Base-by-base conservation (phyloP, 1,284 basidiomycete species). In the Apiotrichum brassicae region DNA sequence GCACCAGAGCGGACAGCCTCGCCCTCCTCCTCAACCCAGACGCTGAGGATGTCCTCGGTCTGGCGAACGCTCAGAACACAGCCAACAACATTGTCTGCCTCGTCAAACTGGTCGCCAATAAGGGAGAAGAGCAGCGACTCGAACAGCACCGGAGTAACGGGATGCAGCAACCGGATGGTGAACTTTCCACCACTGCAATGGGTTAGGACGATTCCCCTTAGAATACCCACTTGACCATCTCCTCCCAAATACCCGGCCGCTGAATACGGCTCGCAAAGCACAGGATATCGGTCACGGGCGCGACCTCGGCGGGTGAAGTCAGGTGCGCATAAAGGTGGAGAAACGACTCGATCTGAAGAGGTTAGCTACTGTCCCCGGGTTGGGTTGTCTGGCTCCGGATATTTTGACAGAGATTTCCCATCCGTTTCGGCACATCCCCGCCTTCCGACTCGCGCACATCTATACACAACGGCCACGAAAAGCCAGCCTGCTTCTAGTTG, bases 321-420 rank as follows among this genome's bases (percentile, higher is more conserved):
- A 75, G 56, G 53, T 75, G 73, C 11, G 71, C 68, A 48, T 73
- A 74, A 42, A 75, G 63, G 48, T 72, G 66, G 44, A 73, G 67
- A 55, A 75, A 74, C 3, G 71, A 73, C 53, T 75, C 73, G 46
- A 72, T 75, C 73, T 74, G 46, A n/a, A n/a, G n/a, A n/a, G n/a
- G n/a, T n/a, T n/a, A n/a, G n/a, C n/a, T n/a, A n/a, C n/a, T n/a
- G n/a, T n/a, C n/a, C n/a, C n/a, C n/a, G n/a, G n/a, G n/a, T n/a
- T n/a, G n/a, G n/a, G n/a, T n/a, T n/a, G n/a, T n/a, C n/a, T n/a
- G n/a, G n/a, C n/a, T n/a, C n/a, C n/a, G n/a, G n/a, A n/a, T n/a
- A n/a, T n/a, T n/a, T n/a, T n/a, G n/a, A n/a, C n/a, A n/a, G n/a
- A n/a, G n/a, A n/a, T n/a, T n/a, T n/a, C n/a, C n/a, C n/a, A n/a